Percentiles rank a stretch among this genome's conserved stretches.
Conservation (phyloP, 202 grass and related monocot genomes). For the Schoenoplectus triqueter region DNA sequence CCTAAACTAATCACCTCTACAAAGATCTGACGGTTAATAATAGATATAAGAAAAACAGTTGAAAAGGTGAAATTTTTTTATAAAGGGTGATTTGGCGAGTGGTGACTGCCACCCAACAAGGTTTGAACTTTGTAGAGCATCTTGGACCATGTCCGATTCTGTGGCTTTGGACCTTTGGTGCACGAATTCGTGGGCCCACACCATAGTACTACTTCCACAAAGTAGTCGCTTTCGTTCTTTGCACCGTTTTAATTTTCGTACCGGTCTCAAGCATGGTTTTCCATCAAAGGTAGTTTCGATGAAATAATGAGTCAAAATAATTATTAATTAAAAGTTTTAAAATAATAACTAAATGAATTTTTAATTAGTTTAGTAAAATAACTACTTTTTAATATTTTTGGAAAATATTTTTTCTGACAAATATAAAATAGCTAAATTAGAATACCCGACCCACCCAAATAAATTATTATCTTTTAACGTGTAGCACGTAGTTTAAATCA, state of each 20-base stretch:
- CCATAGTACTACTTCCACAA: not conserved
- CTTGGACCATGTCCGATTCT: constrained; percentile 33
- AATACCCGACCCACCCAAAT: too few relatives aligned
- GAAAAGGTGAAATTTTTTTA: not conserved
- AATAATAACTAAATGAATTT: too few relatives aligned
- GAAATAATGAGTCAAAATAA: too few relatives aligned
- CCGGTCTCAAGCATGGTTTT: not conserved
- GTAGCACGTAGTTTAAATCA: too few relatives aligned
- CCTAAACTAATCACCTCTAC: too few relatives aligned
- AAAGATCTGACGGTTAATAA: too few relatives aligned
- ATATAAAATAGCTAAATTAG: too few relatives aligned
- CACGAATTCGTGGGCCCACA: not conserved
- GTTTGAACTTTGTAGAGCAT: constrained; percentile 26
- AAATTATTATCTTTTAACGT: too few relatives aligned
- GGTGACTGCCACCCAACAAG: constrained; percentile 11
- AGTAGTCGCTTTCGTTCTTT: not conserved
- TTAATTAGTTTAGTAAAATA: too few relatives aligned
- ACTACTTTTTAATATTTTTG: too few relatives aligned
- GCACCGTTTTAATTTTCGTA: not conserved
- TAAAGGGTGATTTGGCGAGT: not conserved
- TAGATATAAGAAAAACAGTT: not conserved
- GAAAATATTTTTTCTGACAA: too few relatives aligned
- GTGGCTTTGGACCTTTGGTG: not conserved
- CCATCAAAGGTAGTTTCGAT: not conserved
- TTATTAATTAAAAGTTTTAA: too few relatives aligned